A percentile compares a stretch with the other conserved stretches of the same genome.
Evolutionary conservation across 768 basidiomycete genomes (phyloP).

Genomic region (Gymnopilus junonius): DNA sequence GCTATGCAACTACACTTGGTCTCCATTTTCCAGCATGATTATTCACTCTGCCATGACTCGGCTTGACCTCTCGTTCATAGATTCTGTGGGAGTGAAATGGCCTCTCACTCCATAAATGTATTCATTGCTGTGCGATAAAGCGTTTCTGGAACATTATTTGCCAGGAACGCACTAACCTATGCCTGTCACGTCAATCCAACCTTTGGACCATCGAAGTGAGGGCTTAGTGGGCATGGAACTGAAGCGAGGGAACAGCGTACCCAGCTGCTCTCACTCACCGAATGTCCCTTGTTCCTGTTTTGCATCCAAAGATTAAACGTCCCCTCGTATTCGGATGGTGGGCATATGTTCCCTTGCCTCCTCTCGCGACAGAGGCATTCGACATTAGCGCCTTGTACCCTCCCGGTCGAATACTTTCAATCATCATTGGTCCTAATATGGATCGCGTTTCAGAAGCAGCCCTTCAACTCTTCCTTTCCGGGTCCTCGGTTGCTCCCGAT

Average conservation of each 20-base stretch:
- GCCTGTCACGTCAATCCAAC: constrained; percentile 1
- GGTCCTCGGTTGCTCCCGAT: neutral
- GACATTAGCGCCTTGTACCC: neutral
- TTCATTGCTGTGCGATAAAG: neutral
- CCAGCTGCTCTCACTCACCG: neutral
- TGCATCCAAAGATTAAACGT: neutral
- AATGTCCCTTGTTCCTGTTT: neutral
- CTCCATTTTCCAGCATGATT: neutral
- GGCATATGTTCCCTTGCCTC: neutral
- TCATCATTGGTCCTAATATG: constrained; percentile 2
- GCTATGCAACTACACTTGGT: neutral
- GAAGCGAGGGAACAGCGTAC: neutral
- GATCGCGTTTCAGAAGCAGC: neutral
- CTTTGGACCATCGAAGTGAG: constrained; percentile 1
- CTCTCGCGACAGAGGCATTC: neutral
- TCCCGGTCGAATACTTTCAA: neutral
- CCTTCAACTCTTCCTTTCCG: neutral
- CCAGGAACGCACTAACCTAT: neutral
- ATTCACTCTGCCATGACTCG: neutral
- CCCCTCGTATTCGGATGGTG: constrained; percentile 4
- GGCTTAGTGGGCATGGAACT: neutral
- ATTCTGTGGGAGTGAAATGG: neutral
- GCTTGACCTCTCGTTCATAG: neutral
- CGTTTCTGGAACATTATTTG: neutral
- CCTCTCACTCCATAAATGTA: neutral